Base-by-base conservation (phyloP, 2,329 filamentous ascomycete species). In the Sporothrix protearum region DNA sequence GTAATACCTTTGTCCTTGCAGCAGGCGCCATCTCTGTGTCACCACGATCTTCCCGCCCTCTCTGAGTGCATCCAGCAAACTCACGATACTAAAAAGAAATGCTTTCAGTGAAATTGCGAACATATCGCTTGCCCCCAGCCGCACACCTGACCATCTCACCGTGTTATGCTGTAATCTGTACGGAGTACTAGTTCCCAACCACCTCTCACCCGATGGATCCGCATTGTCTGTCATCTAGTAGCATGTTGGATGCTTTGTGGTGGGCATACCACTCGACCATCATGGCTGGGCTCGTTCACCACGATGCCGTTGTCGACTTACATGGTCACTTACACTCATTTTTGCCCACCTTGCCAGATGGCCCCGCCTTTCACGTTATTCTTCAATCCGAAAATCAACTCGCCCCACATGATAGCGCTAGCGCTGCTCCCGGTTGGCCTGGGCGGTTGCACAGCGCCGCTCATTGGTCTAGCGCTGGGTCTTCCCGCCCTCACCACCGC, bases 361-460 rank as follows among this genome's bases (percentile, higher is more conserved):
- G 53, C n/a, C 36, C 59, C 59, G 36, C 36, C 22, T 7, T 64
- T 39, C 36, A 45, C 14, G 22, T 33, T 70, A 63, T 70, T 70
- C 68, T 63, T 70, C 25, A 39, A 70, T 59, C 53, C 68, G 68
- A 55, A 42, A 0, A 42, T 28, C 28, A 30, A 33, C 57, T 22
- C 12, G 22, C 57, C 47, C 19, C 45, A 57, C 47, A 57, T 2
- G 49, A 47, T 3, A 53, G 33, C 69, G 36, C 59, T 71, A 55
- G 49, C 59, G 47, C 61, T 36, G n/a, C 14, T 36, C 9, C 7
- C 57, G 22, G 28, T 45, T 64, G 64, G 33, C 22, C 66, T 72
- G 36, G 75, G 75, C 74, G 75, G 74, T 49, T 76, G 72, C 67
- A 75, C 72, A 22, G 6, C 61, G 61, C 42, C 55, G 73, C 70